Percentiles rank a stretch among this genome's conserved stretches.
Conservation (phyloP, 139 green algal genomes). For the Picochlorum sp. region DNA sequence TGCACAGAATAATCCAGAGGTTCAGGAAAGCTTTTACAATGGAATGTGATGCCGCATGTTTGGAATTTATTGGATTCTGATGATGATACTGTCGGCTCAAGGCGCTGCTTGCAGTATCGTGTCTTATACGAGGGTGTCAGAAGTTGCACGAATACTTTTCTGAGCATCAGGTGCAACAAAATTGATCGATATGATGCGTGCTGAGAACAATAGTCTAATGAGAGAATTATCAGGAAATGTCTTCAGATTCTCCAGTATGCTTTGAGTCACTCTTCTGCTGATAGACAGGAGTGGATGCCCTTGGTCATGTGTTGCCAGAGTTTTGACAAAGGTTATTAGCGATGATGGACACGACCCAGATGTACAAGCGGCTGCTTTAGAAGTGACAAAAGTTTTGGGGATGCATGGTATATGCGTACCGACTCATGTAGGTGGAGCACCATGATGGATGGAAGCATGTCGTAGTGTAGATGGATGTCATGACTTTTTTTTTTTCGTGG, state of each 20-base stretch:
- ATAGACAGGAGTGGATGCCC: not conserved
- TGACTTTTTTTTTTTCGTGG: not conserved
- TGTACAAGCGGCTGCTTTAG: too few relatives aligned
- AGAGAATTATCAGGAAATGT: slow-evolving; percentile 31
- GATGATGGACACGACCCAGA: too few relatives aligned
- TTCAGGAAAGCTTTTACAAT: slow-evolving; percentile 65
- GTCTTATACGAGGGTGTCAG: slow-evolving; percentile 14
- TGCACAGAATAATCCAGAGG: slow-evolving; percentile 69
- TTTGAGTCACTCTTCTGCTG: not conserved
- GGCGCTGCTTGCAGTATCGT: slow-evolving; percentile 53
- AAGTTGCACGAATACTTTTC: slow-evolving; percentile 9
- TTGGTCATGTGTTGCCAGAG: not conserved
- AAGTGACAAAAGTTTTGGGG: too few relatives aligned
- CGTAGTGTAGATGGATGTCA: too few relatives aligned
- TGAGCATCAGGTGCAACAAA: not conserved
- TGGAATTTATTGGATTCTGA: slow-evolving; percentile 41
- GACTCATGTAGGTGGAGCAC: not conserved
- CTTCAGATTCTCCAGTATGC: slow-evolving; percentile 42
- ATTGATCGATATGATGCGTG: slow-evolving; percentile 13
- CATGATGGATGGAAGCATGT: not conserved
- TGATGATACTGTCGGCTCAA: slow-evolving; percentile 29
- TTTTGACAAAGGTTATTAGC: not conserved
- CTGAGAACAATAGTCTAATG: not conserved
- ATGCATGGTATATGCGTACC: too few relatives aligned
- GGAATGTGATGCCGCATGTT: slow-evolving; percentile 48